These are phyloP conservation scores for Calycina marina DNA, from an alignment of 2,329 filamentous ascomycete genomes.

Conservation along the genomic window DNA sequence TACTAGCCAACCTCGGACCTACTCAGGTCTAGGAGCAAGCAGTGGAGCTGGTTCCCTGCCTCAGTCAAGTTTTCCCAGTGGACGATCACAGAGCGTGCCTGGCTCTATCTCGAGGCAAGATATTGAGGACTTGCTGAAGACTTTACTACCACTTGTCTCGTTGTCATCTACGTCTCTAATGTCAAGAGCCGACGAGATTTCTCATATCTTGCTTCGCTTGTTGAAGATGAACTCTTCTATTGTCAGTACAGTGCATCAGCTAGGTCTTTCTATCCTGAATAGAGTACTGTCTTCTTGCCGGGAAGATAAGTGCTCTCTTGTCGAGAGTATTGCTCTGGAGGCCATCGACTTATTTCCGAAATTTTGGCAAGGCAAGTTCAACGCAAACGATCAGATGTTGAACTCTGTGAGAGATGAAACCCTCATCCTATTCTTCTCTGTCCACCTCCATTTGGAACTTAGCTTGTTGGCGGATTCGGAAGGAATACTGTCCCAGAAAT, in stretches of 20 bases:
- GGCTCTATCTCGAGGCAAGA: constrained; percentile 21
- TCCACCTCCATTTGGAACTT: constrained; percentile 47
- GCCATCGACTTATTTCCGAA: constrained; percentile 57
- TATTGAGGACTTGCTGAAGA: constrained; percentile 44
- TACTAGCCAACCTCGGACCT: constrained; percentile 8
- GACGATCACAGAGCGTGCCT: constrained; percentile 19
- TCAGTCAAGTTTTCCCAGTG: constrained; percentile 14
- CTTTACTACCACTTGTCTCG: constrained; percentile 47
- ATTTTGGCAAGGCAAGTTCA: constrained; percentile 63
- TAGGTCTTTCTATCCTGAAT: constrained; percentile 66
- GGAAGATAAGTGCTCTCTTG: constrained; percentile 52
- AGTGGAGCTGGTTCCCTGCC: constrained; percentile 11
- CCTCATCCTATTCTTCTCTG: constrained; percentile 54
- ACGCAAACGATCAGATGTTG: constrained; percentile 38
- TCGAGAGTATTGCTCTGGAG: constrained; percentile 39
- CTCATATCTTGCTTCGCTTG: constrained; percentile 42
- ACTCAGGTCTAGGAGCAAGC: constrained; percentile 8
- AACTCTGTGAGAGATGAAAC: constrained; percentile 62
- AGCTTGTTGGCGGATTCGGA: constrained; percentile 29
- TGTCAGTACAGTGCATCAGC: constrained; percentile 49
- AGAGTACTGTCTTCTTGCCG: constrained; percentile 48
- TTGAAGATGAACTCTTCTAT: constrained; percentile 43
- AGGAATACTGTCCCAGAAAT: constrained; percentile 23
- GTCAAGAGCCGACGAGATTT: constrained; percentile 38
- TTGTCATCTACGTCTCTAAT: constrained; percentile 54